Evolutionary conservation across 148 eudicot species (phyloP), one percentile per base, ranked within the genome.

Genomic region (Agrostemma githago): DNA sequence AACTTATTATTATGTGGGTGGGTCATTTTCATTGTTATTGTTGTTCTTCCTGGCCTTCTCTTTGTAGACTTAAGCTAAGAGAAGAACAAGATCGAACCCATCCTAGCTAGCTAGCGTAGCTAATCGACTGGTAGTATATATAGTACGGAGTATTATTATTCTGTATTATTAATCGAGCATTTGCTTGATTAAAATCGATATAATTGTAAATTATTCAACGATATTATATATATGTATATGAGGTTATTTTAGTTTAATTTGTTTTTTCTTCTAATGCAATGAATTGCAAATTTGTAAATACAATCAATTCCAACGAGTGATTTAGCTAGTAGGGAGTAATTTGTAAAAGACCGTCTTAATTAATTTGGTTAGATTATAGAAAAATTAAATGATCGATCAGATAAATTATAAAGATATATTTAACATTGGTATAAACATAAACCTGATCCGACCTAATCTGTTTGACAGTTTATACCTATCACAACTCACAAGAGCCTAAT

Each of bases 21-120:
- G 70, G 80, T 76, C 39, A 72, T 68, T 72, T 65, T 72, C 70
- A 68, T 77, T 81, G 59, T 81, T 60, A 68, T 77, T 81, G 59
- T 81, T 60, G 44, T 16, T 54, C 56, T 73, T 15, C 70, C 56
- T 26, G 34, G 34, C 34, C 34, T 26, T 26, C 34, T 26, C 56
- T 51, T 78, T 44, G 2, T 46, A 41, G 39, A 20, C 44, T 66
- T 68, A 42, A 14, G 10, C 12, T 19, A 21, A 26, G 68, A 46
- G 48, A 69, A 51, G 72, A 71, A 79, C 64, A 79, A 63, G 75
- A 56, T 67, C 66, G 73, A 21, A 42, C 5, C 8, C 39, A 26
- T 26, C 34, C 34, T 26, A 26, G 34, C 34, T 26, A 26, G 34
- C 34, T 26, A 26, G 34, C 34, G 34, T 26, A 26, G 14, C 12